Evolutionary conservation across 345 rosid genomes (phyloP), one percentile per base, ranked within the genome.

Genomic region (Gossypium stocksii): DNA sequence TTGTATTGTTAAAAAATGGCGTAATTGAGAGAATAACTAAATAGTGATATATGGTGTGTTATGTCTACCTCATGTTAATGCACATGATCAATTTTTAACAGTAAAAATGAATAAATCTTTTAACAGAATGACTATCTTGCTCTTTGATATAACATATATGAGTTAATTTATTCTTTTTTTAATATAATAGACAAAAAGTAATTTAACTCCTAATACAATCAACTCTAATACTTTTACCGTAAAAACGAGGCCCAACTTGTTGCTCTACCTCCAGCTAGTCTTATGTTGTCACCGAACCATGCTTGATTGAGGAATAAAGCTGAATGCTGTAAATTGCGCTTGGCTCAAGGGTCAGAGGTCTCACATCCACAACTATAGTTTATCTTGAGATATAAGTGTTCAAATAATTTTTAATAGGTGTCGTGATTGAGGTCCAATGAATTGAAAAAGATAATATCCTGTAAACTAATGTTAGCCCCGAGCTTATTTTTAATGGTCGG

Each of bases 171-270:
- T 6, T 34, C 6, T 4, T 2, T 29, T 34, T 34, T 29, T 0
- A 34, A 34, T 4, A 0, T 34, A 29, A 29, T 1, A 34, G 6
- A 1, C 1, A 34, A 34, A 34, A 34, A 4, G 1, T 34, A 34
- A 34, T 34, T 34, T 4, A 34, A 34, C 7, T 5, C 7, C 1
- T 34, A 34, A 34, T 34, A 5, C 7, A 34, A 34, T 34, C 0
- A 34, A 0, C 6, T 34, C 6, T 4, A 0, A 0, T 34, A 4
- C 6, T 34, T 34, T 34, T 4, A 34, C 0, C 0, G 0, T 34
- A 34, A 34, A 34, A 34, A 34, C 38, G 27, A 22, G 0, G 15
- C 34, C 16, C 63, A 58, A 58, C 23, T 20, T 57, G 61, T 60
- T 60, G 41, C 43, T 25, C 3, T 29, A 60, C 9, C 44, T 62